phyloP scores from a whole-genome alignment of 2,329 filamentous ascomycete species.

The Elsinoe fawcettii region DNA sequence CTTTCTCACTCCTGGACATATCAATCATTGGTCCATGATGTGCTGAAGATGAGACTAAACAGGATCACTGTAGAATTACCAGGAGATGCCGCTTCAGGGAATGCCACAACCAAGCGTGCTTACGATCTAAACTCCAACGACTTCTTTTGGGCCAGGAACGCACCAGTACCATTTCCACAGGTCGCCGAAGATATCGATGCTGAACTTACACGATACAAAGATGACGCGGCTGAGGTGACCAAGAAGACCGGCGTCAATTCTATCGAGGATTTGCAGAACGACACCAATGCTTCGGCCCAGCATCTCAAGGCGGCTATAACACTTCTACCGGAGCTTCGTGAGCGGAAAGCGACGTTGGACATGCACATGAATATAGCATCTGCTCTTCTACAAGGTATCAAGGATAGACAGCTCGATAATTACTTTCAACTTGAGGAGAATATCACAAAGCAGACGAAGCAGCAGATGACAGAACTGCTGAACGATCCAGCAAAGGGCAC shows the following conservation, averaged over 20 bases:
- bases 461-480: constrained; percentile 80
- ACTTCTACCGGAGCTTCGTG: constrained; percentile 79
- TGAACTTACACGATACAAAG: constrained; percentile 88
- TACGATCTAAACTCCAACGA: constrained; percentile 87
- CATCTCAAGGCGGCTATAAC: constrained; percentile 96
- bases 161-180: constrained; percentile 82
- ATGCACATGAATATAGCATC: constrained; percentile 99
- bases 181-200: constrained; percentile 94
- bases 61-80: constrained; percentile 86
- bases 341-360: constrained; percentile 85
- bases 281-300: constrained; percentile 80
- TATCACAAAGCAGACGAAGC: constrained; percentile 82
- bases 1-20: constrained; percentile 94
- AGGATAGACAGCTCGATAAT: constrained; percentile 88
- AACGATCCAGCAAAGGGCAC: constrained; percentile 74
- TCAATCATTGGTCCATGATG: constrained; percentile 75
- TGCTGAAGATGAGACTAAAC: constrained; percentile 75
- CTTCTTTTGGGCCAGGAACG: constrained; percentile 95
- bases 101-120: constrained; percentile 72
- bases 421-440: constrained; percentile 94
- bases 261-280: constrained; percentile 85
- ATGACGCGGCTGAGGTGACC: constrained; percentile 88
- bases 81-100: constrained; percentile 65
- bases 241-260: constrained; percentile 90
- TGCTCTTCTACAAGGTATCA: constrained; percentile 71